Conservation (phyloP, 2,329 filamentous ascomycete genomes). For the Pyrenochaeta sp. region DNA sequence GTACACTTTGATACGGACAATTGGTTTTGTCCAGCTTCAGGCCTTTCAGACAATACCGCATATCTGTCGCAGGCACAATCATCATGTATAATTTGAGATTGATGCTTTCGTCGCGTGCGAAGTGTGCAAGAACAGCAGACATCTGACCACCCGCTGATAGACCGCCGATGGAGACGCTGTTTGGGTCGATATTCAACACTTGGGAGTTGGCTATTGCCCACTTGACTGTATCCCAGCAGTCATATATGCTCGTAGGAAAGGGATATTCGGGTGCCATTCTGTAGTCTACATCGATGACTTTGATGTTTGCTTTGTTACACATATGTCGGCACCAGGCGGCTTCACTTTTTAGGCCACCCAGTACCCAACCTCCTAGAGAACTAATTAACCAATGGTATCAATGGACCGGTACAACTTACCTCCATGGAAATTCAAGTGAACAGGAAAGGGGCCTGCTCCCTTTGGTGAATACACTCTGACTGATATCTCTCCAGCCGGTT, state of each 20-base stretch:
- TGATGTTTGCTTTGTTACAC: slow-evolving; percentile 19
- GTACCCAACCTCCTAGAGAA: slow-evolving; percentile 18
- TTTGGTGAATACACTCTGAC: slow-evolving; percentile 17
- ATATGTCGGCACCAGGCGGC: slow-evolving; percentile 23
- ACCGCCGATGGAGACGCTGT: slow-evolving; percentile 54
- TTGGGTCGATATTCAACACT: slow-evolving; percentile 18
- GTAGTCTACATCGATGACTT: slow-evolving; percentile 56
- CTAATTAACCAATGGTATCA: neutral
- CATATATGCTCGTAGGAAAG: slow-evolving; percentile 60
- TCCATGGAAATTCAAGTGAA: slow-evolving; percentile 18
- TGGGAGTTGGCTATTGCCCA: slow-evolving; percentile 40
- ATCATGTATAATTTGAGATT: slow-evolving; percentile 20
- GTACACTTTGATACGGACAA: slow-evolving; percentile 19
- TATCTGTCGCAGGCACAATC: slow-evolving; percentile 23
- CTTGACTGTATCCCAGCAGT: slow-evolving; percentile 58
- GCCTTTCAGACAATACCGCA: slow-evolving; percentile 20
- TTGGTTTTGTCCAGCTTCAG: slow-evolving; percentile 9
- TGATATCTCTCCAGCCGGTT: slow-evolving; percentile 10
- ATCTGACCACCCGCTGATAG: slow-evolving; percentile 56
- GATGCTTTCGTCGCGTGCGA: slow-evolving; percentile 23
- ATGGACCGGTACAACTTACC: neutral
- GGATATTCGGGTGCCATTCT: slow-evolving; percentile 60
- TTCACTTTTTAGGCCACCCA: slow-evolving; percentile 19
- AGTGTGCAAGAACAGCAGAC: slow-evolving; percentile 22
- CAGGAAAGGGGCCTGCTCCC: slow-evolving; percentile 15